These are phyloP conservation scores for Fusarium sp. DNA, from an alignment of 2,329 filamentous ascomycete species.

Conservation along the genomic window DNA sequence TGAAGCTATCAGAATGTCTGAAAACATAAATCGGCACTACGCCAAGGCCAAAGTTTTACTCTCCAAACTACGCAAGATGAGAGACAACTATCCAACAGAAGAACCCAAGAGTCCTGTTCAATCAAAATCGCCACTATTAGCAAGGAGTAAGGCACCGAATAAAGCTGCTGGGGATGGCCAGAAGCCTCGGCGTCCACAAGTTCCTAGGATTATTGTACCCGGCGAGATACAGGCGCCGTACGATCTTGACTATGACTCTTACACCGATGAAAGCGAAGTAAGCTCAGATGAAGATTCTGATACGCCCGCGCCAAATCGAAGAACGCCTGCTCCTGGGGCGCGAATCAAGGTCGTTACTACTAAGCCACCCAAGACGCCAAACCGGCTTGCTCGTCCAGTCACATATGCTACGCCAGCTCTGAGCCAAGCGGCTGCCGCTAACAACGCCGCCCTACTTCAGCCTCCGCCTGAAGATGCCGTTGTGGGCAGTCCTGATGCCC, in stretches of 20 bases:
- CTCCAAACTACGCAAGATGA: conserved; percentile 67
- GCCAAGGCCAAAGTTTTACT: conserved; percentile 67
- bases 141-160: conserved; percentile 58
- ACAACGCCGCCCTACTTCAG: conserved; percentile 57
- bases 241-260: conserved; percentile 69
- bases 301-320: conserved; percentile 48
- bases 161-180: conserved; percentile 55
- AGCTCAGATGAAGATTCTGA: conserved; percentile 62
- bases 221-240: conserved; percentile 73
- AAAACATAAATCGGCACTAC: conserved; percentile 71
- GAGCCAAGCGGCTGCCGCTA: conserved; percentile 51
- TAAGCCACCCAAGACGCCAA: conserved; percentile 57
- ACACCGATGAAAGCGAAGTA: conserved; percentile 62
- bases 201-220: conserved; percentile 70
- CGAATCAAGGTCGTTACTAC: conserved; percentile 60
- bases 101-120: conserved; percentile 62
- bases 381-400: conserved; percentile 47
- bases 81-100: conserved; percentile 67
- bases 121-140: conserved; percentile 63
- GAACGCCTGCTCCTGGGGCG: conserved; percentile 50
- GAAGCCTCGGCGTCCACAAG: conserved; percentile 56
- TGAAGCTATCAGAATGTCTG: conserved; percentile 70
- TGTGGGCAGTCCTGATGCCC: conserved; percentile 66
- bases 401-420: conserved; percentile 49
- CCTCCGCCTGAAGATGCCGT: conserved; percentile 69